A percentile compares a stretch with the other conserved stretches of the same genome.
Evolutionary conservation across 352 stramenopile genomes (phyloP).

Genomic region (Peronospora belbahrii): DNA sequence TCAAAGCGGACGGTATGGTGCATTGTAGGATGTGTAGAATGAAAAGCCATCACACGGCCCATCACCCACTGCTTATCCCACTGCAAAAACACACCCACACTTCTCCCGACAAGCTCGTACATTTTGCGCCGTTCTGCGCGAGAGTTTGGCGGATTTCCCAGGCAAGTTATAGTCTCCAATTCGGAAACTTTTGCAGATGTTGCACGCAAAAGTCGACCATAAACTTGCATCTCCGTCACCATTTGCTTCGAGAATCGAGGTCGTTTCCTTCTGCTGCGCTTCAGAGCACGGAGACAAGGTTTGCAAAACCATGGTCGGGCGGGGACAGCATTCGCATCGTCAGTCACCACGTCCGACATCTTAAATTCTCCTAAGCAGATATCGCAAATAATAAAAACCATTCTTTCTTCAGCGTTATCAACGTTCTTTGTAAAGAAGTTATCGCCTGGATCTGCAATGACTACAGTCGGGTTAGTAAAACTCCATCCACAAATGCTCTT

Average conservation of each 20-base stretch:
- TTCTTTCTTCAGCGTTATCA: constrained; percentile 32
- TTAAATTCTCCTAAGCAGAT: constrained; percentile 70
- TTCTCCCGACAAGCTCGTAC: constrained; percentile 58
- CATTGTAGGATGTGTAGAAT: constrained; percentile 37
- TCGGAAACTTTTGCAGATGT: constrained; percentile 63
- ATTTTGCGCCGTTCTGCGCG: constrained; percentile 40
- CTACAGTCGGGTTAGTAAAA: constrained; percentile 17
- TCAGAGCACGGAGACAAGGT: constrained; percentile 53
- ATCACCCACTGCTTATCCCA: constrained; percentile 80
- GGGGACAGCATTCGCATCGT: constrained; percentile 26
- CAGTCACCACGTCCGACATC: constrained; percentile 51
- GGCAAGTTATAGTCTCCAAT: constrained; percentile 29
- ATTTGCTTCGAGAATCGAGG: constrained; percentile 81
- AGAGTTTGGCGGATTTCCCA: constrained; percentile 42
- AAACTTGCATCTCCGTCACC: constrained; percentile 77
- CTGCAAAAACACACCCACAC: constrained; percentile 54
- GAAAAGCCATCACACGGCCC: constrained; percentile 56
- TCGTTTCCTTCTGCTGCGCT: constrained; percentile 71
- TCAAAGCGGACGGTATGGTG: constrained; percentile 62
- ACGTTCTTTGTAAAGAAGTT: constrained; percentile 9
- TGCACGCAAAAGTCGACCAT: constrained; percentile 51
- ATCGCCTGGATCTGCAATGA: constrained; percentile 44
- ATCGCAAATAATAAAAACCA: constrained; percentile 67
- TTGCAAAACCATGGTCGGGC: constrained; percentile 71
- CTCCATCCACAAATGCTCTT: constrained; percentile 19